Evolutionary conservation across 176 grass and related monocot species (phyloP).

Genomic region (Carex pumila): DNA sequence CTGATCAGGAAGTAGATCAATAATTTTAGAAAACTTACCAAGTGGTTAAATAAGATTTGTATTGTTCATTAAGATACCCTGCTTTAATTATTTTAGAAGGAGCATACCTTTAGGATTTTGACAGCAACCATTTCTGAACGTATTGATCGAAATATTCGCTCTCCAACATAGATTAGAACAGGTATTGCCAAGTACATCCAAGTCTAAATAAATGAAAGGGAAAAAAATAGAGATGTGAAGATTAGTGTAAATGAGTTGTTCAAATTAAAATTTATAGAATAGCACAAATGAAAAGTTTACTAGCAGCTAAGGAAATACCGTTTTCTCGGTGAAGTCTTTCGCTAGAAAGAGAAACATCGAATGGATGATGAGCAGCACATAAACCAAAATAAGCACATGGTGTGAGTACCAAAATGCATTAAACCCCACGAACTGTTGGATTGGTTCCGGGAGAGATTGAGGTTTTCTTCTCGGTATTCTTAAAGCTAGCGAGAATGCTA

Average conservation of each 20-base stretch:
- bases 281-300: not conserved
- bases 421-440: conserved; percentile 38
- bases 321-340: conserved; percentile 47
- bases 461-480: conserved; percentile 35
- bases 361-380: conserved; percentile 53
- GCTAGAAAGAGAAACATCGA: conserved; percentile 66
- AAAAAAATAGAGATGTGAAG: not conserved
- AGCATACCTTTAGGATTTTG: conserved; percentile 32
- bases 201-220: conserved; percentile 34
- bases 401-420: conserved; percentile 75
- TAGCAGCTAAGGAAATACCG: conserved; percentile 22
- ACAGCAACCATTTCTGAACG: conserved; percentile 41
- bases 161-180: conserved; percentile 44
- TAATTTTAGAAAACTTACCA: not conserved
- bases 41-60: not conserved
- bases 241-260: not conserved
- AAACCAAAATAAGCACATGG: conserved; percentile 51
- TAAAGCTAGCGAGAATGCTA: conserved; percentile 52
- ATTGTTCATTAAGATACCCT: not conserved
- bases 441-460: conserved; percentile 25
- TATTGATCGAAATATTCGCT: conserved; percentile 37
- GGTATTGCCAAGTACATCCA: conserved; percentile 66
- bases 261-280: not conserved
- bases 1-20: conserved; percentile 9
- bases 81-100: not conserved